Base-by-base conservation (phyloP, 192 early-diverging fungal genomes). In the Podila verticillata region DNA sequence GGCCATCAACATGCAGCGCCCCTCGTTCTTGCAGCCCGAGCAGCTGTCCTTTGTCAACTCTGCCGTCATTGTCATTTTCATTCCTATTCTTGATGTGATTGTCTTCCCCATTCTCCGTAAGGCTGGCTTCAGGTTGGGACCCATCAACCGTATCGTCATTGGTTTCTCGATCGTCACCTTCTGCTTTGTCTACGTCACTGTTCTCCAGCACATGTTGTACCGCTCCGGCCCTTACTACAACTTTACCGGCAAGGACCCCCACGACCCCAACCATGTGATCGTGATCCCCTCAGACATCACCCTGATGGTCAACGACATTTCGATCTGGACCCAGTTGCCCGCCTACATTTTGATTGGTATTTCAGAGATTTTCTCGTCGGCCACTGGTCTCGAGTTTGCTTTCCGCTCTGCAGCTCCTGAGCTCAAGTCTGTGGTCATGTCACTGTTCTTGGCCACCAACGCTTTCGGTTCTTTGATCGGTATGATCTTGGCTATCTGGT, bases 401-500 rank as follows among this genome's bases (percentile, higher is more conserved):
- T 91, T 85, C 85, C 85, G 81, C 57, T 82, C 81, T 31, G 90
- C 90, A 19, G 88, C 90, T 17, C 84, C 87, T 49, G 79, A 77
- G 57, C 89, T 91, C 86, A 89, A 89, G 83, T 87, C 87, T 0
- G 87, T 91, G 29, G 87, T 91, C 68, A 91, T 91, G 89, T 84
- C 88, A 0, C 60, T 91, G 59, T 91, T 91, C 81, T 71, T 91
- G 82, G 79, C 89, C 34, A 91, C 89, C 13, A 89, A 89, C 69
- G 84, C 84, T 15, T 86, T 86, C 57, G 89, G 89, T 65, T 85
- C 87, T 6, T 84, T 89, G 70, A 86, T 91, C 56, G 88, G 83
- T 34, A 88, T 91, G 83, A 85, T 85, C 84, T 83, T 91, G 68
- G 86, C 86, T 66, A 80, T 83, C 65, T 86, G 86, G 65, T 77